Conservation (phyloP, 2,329 filamentous ascomycete species). For the Monilinia polystroma region DNA sequence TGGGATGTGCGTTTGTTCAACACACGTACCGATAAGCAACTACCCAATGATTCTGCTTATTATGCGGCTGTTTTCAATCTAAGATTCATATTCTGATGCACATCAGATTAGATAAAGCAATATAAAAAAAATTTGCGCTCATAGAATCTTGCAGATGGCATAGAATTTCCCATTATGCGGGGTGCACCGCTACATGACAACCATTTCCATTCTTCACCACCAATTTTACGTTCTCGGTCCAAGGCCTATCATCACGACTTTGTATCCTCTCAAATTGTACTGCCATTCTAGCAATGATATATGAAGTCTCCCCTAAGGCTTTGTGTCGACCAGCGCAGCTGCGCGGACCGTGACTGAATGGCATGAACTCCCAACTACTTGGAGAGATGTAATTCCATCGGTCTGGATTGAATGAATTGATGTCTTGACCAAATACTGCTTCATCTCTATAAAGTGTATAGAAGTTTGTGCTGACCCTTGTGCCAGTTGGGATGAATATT, state of each 20-base stretch:
- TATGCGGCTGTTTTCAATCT: rapidly evolving
- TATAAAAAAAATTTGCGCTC: background rate
- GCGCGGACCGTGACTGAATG: slow-evolving; percentile 68
- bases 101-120: too few relatives aligned
- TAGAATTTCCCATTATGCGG: background rate
- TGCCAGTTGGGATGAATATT: slow-evolving; percentile 26
- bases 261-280: slow-evolving; percentile 24
- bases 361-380: slow-evolving; percentile 63
- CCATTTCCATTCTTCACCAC: slow-evolving; percentile 23
- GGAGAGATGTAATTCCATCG: slow-evolving; percentile 64
- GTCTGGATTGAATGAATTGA: slow-evolving; percentile 69
- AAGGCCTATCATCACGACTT: slow-evolving; percentile 16
- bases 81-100: background rate
- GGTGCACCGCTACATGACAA: background rate
- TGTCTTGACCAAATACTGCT: slow-evolving; percentile 65
- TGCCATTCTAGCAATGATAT: slow-evolving; percentile 26
- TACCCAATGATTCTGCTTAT: too few relatives aligned
- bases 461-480: slow-evolving; percentile 10
- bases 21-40: too few relatives aligned
- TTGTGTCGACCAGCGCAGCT: slow-evolving; percentile 60
- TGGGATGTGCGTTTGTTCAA: too few relatives aligned
- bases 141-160: background rate
- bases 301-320: slow-evolving; percentile 26
- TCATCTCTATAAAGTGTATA: slow-evolving; percentile 16
- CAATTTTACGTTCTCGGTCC: slow-evolving; percentile 22